Evolutionary conservation across 306 rosid species (phyloP), one percentile per base, ranked within the genome.

Genomic region (Arachis stenosperma): DNA sequence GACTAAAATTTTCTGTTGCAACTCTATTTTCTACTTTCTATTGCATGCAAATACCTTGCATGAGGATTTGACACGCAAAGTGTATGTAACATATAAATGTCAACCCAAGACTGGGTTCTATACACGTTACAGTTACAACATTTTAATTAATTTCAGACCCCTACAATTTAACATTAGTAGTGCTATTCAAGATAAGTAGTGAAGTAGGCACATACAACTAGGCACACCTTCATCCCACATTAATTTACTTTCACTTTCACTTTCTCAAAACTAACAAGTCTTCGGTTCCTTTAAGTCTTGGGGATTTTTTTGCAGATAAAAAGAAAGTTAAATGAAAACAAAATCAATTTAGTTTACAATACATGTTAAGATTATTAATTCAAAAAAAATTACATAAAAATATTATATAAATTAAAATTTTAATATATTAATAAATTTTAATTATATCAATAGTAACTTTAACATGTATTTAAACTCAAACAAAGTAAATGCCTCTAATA

Each of bases 131-230:
- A 46, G 3, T 46, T 46, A 4, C 51, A 46, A 7, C 2, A 8
- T 46, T 46, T 9, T 8, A 8, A 8, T 46, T 10, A 8, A 8
- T 46, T 10, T 6, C 7, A 10, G 51, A 5, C 48, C 27, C 27
- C 0, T 33, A 9, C 11, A 8, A 46, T 10, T 46, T 46, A 46
- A 40, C 56, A 57, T 22, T 43, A 22, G 13, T 10, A 15, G 3
- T 12, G 11, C 48, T 61, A 77, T n/a, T 69, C 48, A 67, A 75
- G 62, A 67, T n/a, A 59, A 29, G 17, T 5, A 74, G 44, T 74
- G 65, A 29, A 65, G 43, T 2, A 9, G 89, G 87, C 94, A 85
- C 91, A 39, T 79, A 62, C 27, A 81, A 78, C 86, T 36, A 85
- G 83, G 78, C 67, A 65, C 2, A 68, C 40, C 47, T 33, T 8